Evolutionary conservation across 805 yeast species (phyloP), one percentile per base, ranked within the genome.

Genomic region (Wickerhamomyces silvicola): DNA sequence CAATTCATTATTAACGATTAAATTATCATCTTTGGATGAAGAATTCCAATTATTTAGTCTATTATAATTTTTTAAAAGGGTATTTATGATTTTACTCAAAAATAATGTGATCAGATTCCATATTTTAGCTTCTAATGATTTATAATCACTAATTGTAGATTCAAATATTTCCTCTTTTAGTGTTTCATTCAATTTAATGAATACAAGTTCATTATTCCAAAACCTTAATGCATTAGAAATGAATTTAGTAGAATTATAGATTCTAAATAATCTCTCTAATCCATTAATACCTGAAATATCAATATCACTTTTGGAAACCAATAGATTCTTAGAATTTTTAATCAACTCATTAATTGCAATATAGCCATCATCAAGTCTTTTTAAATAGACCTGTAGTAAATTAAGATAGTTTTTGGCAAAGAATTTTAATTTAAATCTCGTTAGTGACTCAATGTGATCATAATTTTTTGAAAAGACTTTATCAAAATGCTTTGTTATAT

Each of bases 401-500:
- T 49, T 49, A 24, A 70, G 42, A 41, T 68, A 74, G 18, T 68
- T 60, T 8, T 55, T 58, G 2, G 71, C 63, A n/a, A 68, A 66
- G 29, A 60, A 62, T 42, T 68, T 68, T 23, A 66, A 49, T 40
- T 69, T 74, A 36, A 61, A 70, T 35, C 65, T 66, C 21, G 61
- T 66, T 16, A 67, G 54, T 15, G 56, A 54, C 35, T 59, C 47
- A 10, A 67, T 59, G 15, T 50, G 47, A 39, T 60, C 40, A 31
- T 50, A 49, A 12, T 42, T 45, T 2, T 40, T 37, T 21, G 30
- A 38, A 36, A 54, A 50, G 11, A 52, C 43, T 14, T 37, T 45
- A 22, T 41, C 36, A 27, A 53, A 66, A 33, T 69, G 70, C 16
- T 51, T 52, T 5, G 70, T 69, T 22, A 70, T 54, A 35, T 60